phyloP scores from a whole-genome alignment of 257 asterid species.

The Paulownia fortunei region DNA sequence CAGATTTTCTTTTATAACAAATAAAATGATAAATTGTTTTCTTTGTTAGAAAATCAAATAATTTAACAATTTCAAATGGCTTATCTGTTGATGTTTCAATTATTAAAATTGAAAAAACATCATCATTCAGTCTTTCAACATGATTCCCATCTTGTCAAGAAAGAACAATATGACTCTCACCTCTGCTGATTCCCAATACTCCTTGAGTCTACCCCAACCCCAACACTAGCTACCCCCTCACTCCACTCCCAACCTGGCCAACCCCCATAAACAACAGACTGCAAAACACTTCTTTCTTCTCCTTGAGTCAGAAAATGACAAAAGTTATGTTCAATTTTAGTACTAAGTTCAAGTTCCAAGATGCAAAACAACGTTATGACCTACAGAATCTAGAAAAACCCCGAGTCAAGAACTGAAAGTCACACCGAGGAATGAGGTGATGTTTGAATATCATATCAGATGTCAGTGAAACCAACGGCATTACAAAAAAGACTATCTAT shows the following conservation, averaged over 20 bases:
- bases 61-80: neutral
- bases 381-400: constrained; percentile 38
- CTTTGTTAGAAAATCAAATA: no score
- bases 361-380: constrained; percentile 21
- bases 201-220: neutral
- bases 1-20: neutral
- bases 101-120: neutral
- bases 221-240: no score
- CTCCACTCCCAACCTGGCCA: no score
- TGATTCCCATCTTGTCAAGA: neutral
- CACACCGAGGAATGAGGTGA: neutral
- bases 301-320: constrained; percentile 26
- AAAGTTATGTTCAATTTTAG: constrained; percentile 8
- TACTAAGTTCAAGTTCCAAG: constrained; percentile 42
- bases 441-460: constrained; percentile 11
- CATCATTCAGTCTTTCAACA: neutral
- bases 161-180: neutral
- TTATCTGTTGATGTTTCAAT: neutral
- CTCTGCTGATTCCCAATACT: constrained; percentile 5
- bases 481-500: constrained; percentile 20
- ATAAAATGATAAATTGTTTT: no score
- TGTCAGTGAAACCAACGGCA: constrained; percentile 33
- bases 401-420: constrained; percentile 38
- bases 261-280: neutral
- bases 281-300: neutral